Base-by-base conservation (phyloP, 192 early-diverging fungal species). In the Coemansia aciculifera region DNA sequence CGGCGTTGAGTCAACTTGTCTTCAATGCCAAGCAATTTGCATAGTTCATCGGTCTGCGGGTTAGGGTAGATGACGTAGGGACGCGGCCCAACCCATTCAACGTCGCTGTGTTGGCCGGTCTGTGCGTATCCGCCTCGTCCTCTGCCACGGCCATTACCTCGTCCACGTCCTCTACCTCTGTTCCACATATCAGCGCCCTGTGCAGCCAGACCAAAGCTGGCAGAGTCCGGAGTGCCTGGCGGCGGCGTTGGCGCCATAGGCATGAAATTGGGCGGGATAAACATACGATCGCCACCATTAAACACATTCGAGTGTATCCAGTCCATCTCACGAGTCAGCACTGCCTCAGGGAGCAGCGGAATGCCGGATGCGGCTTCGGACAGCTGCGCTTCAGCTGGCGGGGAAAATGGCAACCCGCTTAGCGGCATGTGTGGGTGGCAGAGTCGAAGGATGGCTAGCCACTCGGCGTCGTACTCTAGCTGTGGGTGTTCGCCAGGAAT, bases 401-500 rank as follows among this genome's bases (percentile, higher is more conserved):
- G 89, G 23, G 56, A 37, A 5, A 91, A 78, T 1, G 74, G 64
- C n/a, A 72, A 62, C 36, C 90, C 84, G 0, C 79, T 62, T 11
- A 73, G 59, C 27, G 84, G 86, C 43, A 91, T 62, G 64, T 87
- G 85, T n/a, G 76, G 72, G 34, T 89, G 77, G 68, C 86, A 81
- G 19, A 87, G 86, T 36, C 86, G 85, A 38, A 88, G 86, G 43
- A 94, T 92, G 2, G 92, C 89, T 8, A 94, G 78, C 93, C 93
- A 94, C 64, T 94, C 92, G 27, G 88, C 82, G 64, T 94, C 92
- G 66, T 98, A 98, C n/a, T 83, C 79, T 54, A 99, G 87, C 43
- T 86, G 85, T 0, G 84, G 39, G 0, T 72, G 67, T 11, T 23
- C 27, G 2, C 34, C 36, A 39, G 37, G 13, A 36, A 5, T 13